A percentile compares a stretch with the other conserved stretches of the same genome.
phyloP scores from a whole-genome alignment of 2,329 filamentous ascomycete genomes.

The Neopestalotiopsis sp. region DNA sequence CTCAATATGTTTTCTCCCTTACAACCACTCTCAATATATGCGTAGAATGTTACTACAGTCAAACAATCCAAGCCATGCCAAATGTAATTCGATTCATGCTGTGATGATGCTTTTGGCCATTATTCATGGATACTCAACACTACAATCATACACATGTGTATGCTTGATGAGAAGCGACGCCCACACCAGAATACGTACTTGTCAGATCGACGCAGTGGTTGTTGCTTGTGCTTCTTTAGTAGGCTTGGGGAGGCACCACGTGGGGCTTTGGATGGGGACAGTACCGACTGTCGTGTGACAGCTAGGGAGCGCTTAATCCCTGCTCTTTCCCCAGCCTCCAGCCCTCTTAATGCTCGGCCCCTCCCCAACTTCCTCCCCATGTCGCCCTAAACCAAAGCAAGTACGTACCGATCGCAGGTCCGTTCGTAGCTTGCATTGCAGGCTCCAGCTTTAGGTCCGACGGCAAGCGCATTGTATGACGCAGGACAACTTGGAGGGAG shows the following conservation, averaged over 20 bases:
- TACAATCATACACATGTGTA: no score
- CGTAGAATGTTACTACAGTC: no score
- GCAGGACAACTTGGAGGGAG: constrained; percentile 25
- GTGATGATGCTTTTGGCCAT: no score
- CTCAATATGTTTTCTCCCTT: no score
- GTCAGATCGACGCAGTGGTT: constrained; percentile 16
- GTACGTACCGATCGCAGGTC: no score
- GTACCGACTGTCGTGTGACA: constrained; percentile 2
- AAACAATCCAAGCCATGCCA: no score
- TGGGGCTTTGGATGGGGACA: constrained; percentile 1
- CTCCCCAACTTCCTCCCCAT: background rate
- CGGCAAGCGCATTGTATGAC: constrained; percentile 27
- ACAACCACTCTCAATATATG: no score
- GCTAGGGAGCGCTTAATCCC: background rate
- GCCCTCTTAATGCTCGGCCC: background rate
- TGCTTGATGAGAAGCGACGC: background rate
- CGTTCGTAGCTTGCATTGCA: constrained; percentile 2
- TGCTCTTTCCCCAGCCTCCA: constrained; percentile 4
- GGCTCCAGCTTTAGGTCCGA: constrained; percentile 20
- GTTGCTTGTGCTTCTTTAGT: background rate
- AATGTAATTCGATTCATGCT: no score
- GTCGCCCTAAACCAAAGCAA: background rate
- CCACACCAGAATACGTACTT: background rate
- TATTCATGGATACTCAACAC: no score
- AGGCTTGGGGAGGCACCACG: constrained; percentile 25